Evolutionary conservation across 2,329 filamentous ascomycete genomes (phyloP), one percentile per base, ranked within the genome.

Genomic region (Ophiostoma himal-ulmi): DNA sequence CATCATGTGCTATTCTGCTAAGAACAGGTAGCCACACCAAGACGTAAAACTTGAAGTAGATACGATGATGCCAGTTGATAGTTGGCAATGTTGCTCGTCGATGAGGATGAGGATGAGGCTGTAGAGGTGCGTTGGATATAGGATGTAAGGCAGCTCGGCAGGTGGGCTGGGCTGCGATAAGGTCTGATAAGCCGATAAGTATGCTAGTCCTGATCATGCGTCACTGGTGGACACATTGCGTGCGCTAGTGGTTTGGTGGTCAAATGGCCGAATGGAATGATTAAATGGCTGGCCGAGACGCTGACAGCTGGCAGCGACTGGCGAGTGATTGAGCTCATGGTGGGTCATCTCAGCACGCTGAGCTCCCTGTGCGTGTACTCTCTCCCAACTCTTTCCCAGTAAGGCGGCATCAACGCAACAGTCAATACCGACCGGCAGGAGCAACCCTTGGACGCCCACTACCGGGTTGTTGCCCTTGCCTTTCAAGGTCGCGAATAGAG

Each of bases 111-210:
- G 44, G 52, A 57, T 57, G 22, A 26, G 52, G 22, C n/a, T 57
- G n/a, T 57, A 5, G 22, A 57, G 22, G 52, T 14, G 1, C 11
- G 52, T 57, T 54, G 1, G n/a, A 26, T 34, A 26, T 62, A 64
- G 60, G 60, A 8, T 37, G 60, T 64, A 64, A 37, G 60, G 17
- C 30, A 37, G 52, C n/a, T 57, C 22, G 57, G 26, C 26, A 62
- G 65, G 65, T 67, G 65, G 65, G 65, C 22, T 48, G 22, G 22
- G 22, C 57, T 62, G 22, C 65, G 65, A 67, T 67, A 67, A 41
- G n/a, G 8, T 5, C 65, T 14, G 65, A 67, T 67, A 67, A 67
- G 65, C 13, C 62, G 11, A 22, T 26, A 26, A 57, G 52, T 48
- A 48, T 10, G 44, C 20, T 65, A 4, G 30, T 26, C 39, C 36